A percentile compares a stretch with the other conserved stretches of the same genome.
These are phyloP conservation scores for Penicillium malachiteum DNA, from an alignment of 495 filamentous ascomycete species.

Conservation along the genomic window DNA sequence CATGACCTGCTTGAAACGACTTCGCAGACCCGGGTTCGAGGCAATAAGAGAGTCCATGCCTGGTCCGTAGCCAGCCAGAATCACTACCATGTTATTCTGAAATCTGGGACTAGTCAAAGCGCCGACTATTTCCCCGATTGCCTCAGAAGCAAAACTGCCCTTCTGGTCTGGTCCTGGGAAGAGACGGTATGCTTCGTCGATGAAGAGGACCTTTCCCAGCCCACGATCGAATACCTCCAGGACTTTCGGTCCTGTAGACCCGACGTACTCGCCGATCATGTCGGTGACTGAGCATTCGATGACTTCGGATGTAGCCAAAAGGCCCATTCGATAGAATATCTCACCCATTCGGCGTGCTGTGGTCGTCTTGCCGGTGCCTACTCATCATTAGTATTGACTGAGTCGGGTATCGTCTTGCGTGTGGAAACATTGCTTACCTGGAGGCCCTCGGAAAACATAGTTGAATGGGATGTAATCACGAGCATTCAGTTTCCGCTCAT, in stretches of 20 bases:
- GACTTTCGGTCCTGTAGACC: conserved; percentile 66
- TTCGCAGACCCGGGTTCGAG: conserved; percentile 56
- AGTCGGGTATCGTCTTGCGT: not conserved
- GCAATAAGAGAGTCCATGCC: conserved; percentile 62
- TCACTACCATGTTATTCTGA: conserved; percentile 56
- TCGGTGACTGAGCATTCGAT: conserved; percentile 38
- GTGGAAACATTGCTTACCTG: not conserved
- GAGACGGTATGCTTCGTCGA: conserved; percentile 66
- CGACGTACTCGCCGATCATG: conserved; percentile 47
- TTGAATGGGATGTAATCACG: not conserved
- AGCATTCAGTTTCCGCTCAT: not conserved
- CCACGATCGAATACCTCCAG: conserved; percentile 55
- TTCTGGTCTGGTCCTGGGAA: conserved; percentile 54
- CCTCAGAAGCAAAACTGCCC: not conserved
- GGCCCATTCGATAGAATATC: conserved; percentile 32
- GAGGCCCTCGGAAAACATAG: conserved; percentile 1
- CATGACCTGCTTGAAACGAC: conserved; percentile 53
- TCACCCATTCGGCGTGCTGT: conserved; percentile 34
- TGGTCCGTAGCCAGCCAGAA: conserved; percentile 63
- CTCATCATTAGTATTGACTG: not conserved
- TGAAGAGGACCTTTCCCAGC: conserved; percentile 61
- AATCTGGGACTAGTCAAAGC: conserved; percentile 54
- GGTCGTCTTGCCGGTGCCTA: conserved; percentile 48
- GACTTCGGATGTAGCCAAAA: conserved; percentile 33
- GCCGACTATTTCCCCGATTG: conserved; percentile 7